Evolutionary conservation across 495 filamentous ascomycete genomes (phyloP), one percentile per base, ranked within the genome.

Genomic region (Lophiostoma macrostomum): DNA sequence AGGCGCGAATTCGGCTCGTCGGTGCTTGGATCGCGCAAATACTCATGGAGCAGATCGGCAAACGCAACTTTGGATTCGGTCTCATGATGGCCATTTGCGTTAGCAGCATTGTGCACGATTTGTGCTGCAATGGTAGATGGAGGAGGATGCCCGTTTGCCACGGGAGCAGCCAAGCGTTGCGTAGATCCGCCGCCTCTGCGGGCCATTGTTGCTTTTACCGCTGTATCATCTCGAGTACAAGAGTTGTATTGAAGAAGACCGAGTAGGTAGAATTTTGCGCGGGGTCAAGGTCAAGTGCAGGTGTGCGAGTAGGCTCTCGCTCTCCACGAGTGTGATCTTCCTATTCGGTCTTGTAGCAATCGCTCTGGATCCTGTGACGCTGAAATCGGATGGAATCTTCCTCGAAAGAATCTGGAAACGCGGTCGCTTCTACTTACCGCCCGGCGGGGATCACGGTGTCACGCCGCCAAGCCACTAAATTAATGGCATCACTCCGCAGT

Each of bases 1-100:
- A 90, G 80, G 6, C 82, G 77, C 40, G 87, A 68, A 53, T 83
- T 81, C 13, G 66, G 60, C 44, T 87, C 81, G 51, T 84, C 80
- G 59, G 56, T 63, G 64, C 70, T 61, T 51, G 73, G 54, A 32
- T 69, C 62, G 31, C 71, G 72, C 13, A 85, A 69, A 30, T 87
- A 74, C 62, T 89, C 86, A 34, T 77, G 71, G 25, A 88, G 75
- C 18, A 90, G 74, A 53, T 82, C 75, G 6, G 77, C 71, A 46
- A 90, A 85, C 0, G 75, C 75, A 55, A 82, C 73, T 52, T 72
- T 76, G 31, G 72, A 73, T 11, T 74, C 63, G 43, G 63, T 63
- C 36, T 75, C 67, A 27, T 71, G 42, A 36, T 73, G 70, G 7
- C 57, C 68, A 43, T 66, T 65, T 14, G 56, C 52, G 39, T 73